Evolutionary conservation across 768 basidiomycete species (phyloP).

Genomic region (Vararia minispora): DNA sequence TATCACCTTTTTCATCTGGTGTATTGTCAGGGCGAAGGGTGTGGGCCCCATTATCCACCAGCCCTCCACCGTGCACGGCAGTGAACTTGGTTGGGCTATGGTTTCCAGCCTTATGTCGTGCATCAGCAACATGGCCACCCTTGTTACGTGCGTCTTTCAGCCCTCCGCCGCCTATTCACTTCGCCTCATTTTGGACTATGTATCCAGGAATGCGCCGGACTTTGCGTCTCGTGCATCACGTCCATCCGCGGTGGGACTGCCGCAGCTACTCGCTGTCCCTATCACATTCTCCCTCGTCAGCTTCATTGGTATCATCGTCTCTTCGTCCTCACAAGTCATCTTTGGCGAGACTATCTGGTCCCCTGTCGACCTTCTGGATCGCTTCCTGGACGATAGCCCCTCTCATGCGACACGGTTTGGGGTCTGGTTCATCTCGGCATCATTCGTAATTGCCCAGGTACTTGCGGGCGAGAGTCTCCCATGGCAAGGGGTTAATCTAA

Average conservation of each 20-base stretch:
- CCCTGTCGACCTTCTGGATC: constrained; percentile 58
- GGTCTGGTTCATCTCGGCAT: constrained; percentile 69
- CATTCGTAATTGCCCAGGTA: constrained; percentile 72
- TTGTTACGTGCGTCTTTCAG: constrained; percentile 41
- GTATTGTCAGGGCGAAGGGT: constrained; percentile 65
- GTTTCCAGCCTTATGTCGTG: constrained; percentile 62
- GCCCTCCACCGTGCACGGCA: constrained; percentile 51
- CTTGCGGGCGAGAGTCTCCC: neutral
- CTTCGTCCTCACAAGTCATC: constrained; percentile 63
- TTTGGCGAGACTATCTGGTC: constrained; percentile 75
- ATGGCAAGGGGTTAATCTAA: neutral
- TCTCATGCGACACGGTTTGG: constrained; percentile 59
- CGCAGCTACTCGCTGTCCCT: constrained; percentile 64
- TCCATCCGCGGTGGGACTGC: constrained; percentile 46
- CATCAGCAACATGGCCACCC: constrained; percentile 71
- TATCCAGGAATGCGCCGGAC: constrained; percentile 58
- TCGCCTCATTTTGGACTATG: neutral
- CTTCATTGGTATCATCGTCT: constrained; percentile 75
- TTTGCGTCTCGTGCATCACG: constrained; percentile 55
- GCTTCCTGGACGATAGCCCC: constrained; percentile 54
- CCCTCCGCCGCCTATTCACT: constrained; percentile 3
- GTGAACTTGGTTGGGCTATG: constrained; percentile 67
- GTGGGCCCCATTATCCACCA: constrained; percentile 66
- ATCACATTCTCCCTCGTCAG: constrained; percentile 63
- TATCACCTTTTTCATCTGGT: constrained; percentile 67